Percentiles rank a stretch among this genome's conserved stretches.
These are phyloP conservation scores for Cordyceps tenuipes DNA, from an alignment of 2,329 filamentous ascomycete genomes.

Conservation along the genomic window DNA sequence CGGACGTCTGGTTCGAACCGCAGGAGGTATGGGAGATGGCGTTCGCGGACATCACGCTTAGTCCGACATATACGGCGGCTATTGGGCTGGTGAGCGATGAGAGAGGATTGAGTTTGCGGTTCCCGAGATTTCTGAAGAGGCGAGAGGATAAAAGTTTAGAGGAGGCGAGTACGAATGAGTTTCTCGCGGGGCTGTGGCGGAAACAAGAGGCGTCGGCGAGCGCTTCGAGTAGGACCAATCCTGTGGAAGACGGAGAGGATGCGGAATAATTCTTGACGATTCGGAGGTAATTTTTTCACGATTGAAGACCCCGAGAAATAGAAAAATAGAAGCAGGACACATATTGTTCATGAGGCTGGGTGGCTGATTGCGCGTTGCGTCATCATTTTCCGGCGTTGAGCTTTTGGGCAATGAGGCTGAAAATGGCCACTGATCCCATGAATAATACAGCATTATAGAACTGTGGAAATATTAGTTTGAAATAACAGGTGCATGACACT, in stretches of 20 bases:
- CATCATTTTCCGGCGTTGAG: slow-evolving; percentile 49
- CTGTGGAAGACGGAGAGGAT: slow-evolving; percentile 25
- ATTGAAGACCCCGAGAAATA: slow-evolving; percentile 13
- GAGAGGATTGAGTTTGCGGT: slow-evolving; percentile 76
- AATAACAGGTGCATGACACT: background rate
- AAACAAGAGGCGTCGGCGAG: slow-evolving; percentile 60
- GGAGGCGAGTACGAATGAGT: slow-evolving; percentile 78
- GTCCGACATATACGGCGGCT: slow-evolving; percentile 85
- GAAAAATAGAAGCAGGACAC: background rate
- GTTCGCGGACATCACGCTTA: slow-evolving; percentile 91
- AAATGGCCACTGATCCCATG: slow-evolving; percentile 90
- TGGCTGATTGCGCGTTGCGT: background rate
- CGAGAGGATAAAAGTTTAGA: slow-evolving; percentile 88
- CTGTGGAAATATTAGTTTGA: slow-evolving; percentile 35
- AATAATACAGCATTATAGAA: slow-evolving; percentile 98
- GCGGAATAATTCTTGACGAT: slow-evolving; percentile 14
- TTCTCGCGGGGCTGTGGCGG: slow-evolving; percentile 68
- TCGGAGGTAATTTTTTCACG: slow-evolving; percentile 13
- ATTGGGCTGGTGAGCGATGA: slow-evolving; percentile 84
- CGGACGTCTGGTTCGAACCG: slow-evolving; percentile 95
- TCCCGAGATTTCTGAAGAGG: slow-evolving; percentile 81
- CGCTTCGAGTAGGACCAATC: slow-evolving; percentile 16
- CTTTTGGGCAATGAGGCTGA: slow-evolving; percentile 85
- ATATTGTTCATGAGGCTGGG: background rate
- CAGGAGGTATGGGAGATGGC: slow-evolving; percentile 97